Evolutionary conservation across 106 monocot species (phyloP).

Genomic region (Xerophyta viscosa): DNA sequence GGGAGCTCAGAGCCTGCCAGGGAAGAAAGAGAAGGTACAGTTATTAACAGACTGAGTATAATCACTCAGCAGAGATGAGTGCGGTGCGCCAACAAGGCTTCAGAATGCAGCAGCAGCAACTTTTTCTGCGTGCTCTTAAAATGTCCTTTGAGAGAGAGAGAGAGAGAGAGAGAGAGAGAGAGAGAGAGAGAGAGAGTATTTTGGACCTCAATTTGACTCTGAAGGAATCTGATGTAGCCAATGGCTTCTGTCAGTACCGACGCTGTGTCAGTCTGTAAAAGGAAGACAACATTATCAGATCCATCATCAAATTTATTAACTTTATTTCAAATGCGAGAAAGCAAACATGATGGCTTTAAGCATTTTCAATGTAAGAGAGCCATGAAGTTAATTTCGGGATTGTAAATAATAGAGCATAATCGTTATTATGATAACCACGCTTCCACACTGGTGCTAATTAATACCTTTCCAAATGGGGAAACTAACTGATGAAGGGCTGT

Average conservation of each 20-base stretch:
- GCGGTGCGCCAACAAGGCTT: constrained; percentile 17
- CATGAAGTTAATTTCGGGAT: no score
- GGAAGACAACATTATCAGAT: no score
- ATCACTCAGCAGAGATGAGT: constrained; percentile 20
- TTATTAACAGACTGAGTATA: constrained; percentile 7
- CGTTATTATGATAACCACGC: no score
- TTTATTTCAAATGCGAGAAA: constrained; percentile 22
- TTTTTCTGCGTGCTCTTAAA: constrained; percentile 48
- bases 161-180: constrained; percentile 10
- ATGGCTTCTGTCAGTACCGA: constrained; percentile 93
- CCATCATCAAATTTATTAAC: constrained; percentile 21
- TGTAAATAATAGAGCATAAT: no score
- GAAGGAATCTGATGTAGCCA: constrained; percentile 97
- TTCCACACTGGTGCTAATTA: not conserved
- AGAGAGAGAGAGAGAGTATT: constrained; percentile 8
- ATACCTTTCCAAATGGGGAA: constrained; percentile 98
- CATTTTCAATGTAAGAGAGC: not conserved
- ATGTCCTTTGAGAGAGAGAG: not conserved
- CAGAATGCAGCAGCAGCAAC: not conserved
- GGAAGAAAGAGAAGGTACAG: not conserved
- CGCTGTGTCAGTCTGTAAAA: constrained; percentile 97
- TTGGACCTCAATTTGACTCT: constrained; percentile 75
- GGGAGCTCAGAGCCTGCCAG: constrained; percentile 73
- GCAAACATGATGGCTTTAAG: not conserved
- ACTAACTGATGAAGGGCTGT: constrained; percentile 88